Evolutionary conservation across 2,329 filamentous ascomycete species (phyloP).

Genomic region (Colletotrichum tamarilloi): DNA sequence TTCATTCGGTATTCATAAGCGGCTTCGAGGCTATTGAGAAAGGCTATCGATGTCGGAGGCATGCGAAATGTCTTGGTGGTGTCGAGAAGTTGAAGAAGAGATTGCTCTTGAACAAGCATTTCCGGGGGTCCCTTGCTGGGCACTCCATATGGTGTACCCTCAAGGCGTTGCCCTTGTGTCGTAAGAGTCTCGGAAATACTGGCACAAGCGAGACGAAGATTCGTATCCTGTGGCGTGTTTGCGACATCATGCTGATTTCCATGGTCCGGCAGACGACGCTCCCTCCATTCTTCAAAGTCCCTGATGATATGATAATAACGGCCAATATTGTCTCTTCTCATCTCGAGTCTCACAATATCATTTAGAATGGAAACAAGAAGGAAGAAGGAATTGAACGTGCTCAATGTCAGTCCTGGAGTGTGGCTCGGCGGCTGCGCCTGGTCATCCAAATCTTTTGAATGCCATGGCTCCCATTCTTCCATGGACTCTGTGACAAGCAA

Average conservation of each 20-base stretch:
- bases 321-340: neutral
- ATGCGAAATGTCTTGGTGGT: neutral
- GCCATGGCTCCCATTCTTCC: conserved; percentile 21
- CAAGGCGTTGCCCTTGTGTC: neutral
- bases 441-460: neutral
- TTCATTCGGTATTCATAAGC: neutral
- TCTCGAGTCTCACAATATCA: neutral
- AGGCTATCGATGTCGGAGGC: neutral
- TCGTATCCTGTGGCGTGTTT: neutral
- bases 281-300: neutral
- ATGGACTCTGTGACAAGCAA: neutral
- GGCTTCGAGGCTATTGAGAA: neutral
- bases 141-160: neutral
- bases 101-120: neutral
- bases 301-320: neutral
- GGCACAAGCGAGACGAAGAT: neutral
- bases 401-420: conserved; percentile 1
- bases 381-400: conserved; percentile 5
- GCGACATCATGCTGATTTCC: neutral
- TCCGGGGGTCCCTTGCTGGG: too few species aligned
- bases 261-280: neutral
- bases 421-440: neutral
- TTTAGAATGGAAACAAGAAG: neutral
- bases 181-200: neutral
- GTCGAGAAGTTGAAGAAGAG: neutral